Conservation (phyloP, 805 yeast species). For the Saccharomycopsis sp. region DNA sequence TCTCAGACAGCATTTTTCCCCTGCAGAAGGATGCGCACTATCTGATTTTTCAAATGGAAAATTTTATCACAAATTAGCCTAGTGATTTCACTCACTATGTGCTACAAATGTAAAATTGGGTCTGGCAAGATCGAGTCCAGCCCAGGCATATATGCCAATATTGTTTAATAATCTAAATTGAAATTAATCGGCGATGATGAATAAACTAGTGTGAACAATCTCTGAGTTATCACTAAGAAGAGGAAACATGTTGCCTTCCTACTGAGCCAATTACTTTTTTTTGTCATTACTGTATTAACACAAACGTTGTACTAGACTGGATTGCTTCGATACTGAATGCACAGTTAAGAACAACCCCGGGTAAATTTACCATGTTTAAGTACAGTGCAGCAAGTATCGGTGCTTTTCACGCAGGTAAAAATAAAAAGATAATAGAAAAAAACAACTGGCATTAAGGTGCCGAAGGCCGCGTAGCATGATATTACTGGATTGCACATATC, state of each 20-base stretch:
- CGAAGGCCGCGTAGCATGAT: not conserved
- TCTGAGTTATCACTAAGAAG: constrained; percentile 9
- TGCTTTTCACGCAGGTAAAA: not conserved
- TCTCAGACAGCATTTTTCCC: no score
- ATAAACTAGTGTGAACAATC: constrained; percentile 10
- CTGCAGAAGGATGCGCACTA: no score
- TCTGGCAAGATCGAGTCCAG: not conserved
- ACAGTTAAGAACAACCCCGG: no score
- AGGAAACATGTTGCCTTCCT: constrained; percentile 11
- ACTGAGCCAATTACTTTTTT: constrained; percentile 5
- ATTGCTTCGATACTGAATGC: no score
- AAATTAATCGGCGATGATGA: constrained; percentile 5
- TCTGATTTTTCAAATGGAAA: no score
- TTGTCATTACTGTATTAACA: no score
- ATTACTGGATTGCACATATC: not conserved
- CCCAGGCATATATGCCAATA: not conserved
- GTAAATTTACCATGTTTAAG: no score
- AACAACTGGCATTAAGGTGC: not conserved
- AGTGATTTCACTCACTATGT: not conserved
- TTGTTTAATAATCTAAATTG: not conserved
- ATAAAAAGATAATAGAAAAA: not conserved
- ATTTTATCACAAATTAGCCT: no score
- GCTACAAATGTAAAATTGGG: not conserved
- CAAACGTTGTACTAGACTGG: no score
- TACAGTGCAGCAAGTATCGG: not conserved